These are phyloP conservation scores for Acmispon strigosus DNA, from an alignment of 306 rosid genomes.

Conservation along the genomic window DNA sequence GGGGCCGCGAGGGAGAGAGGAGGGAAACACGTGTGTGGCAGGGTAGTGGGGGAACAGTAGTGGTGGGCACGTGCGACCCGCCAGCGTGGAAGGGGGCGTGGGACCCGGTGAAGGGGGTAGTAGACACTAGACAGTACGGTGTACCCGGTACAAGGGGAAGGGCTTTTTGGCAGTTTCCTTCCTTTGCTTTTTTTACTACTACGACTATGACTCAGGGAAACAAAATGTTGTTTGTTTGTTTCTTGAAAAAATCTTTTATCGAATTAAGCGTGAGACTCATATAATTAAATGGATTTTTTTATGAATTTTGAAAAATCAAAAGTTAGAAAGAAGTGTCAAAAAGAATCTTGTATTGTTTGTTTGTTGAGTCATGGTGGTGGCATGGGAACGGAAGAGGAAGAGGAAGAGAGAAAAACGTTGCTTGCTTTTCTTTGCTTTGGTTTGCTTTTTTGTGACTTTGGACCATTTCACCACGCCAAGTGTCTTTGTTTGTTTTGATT, in stretches of 20 bases:
- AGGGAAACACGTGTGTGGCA: slow-evolving; percentile 39
- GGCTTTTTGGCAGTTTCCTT: slow-evolving; percentile 43
- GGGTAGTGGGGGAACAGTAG: slow-evolving; percentile 26
- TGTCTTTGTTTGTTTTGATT: not conserved
- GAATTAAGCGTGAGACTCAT: too few species aligned
- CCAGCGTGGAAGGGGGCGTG: slow-evolving; percentile 45
- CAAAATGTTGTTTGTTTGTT: not conserved
- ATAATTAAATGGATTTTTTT: too few species aligned
- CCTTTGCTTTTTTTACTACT: not conserved
- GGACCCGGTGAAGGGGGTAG: slow-evolving; percentile 22
- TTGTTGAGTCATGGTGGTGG: slow-evolving; percentile 29
- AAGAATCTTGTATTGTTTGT: too few species aligned
- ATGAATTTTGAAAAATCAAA: too few species aligned
- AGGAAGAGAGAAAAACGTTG: slow-evolving; percentile 8
- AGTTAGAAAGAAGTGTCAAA: too few species aligned
- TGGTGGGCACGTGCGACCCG: slow-evolving; percentile 46
- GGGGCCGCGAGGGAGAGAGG: not conserved
- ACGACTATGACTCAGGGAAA: not conserved
- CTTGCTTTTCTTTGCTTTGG: not conserved
- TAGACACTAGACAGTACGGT: slow-evolving; percentile 41
- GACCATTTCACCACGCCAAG: slow-evolving; percentile 19
- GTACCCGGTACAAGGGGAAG: slow-evolving; percentile 27
- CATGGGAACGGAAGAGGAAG: slow-evolving; percentile 28
- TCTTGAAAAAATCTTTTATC: too few species aligned
- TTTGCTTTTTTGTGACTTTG: not conserved